Conservation (phyloP, 1,139 yeast genomes). For the Suhomyces ambrosiae region DNA sequence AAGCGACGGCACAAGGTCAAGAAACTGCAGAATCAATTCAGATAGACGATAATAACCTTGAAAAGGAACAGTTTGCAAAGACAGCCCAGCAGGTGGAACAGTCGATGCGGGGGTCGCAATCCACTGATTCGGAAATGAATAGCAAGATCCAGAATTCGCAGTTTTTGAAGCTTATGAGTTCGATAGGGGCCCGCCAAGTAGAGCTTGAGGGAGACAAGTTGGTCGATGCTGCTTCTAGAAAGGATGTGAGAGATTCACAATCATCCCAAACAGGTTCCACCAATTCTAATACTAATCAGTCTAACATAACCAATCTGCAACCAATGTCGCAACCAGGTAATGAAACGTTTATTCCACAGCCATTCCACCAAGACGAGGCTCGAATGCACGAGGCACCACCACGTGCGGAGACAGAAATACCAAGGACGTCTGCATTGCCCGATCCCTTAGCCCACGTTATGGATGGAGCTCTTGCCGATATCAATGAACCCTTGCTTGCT, state of each 20-base stretch:
- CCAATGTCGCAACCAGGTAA: no score
- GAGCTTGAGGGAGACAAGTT: slow-evolving; percentile 47
- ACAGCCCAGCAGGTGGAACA: slow-evolving; percentile 43
- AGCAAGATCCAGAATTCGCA: slow-evolving; percentile 41
- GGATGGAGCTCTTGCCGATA: slow-evolving; percentile 39
- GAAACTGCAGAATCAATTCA: slow-evolving; percentile 8
- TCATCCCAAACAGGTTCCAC: neutral
- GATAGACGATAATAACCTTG: slow-evolving; percentile 20
- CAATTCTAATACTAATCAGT: no score
- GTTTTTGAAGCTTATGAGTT: slow-evolving; percentile 45
- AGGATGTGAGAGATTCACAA: slow-evolving; percentile 20
- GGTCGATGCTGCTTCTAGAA: slow-evolving; percentile 27
- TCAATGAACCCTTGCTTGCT: slow-evolving; percentile 39
- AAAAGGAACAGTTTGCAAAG: slow-evolving; percentile 44
- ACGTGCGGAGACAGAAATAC: no score
- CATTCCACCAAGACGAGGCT: neutral
- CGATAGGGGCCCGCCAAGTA: slow-evolving; percentile 40
- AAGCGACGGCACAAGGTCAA: no score
- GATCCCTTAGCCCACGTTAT: slow-evolving; percentile 51
- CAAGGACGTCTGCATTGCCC: slow-evolving; percentile 28
- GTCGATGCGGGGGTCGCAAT: slow-evolving; percentile 28
- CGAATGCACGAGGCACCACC: no score
- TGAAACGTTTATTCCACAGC: no score
- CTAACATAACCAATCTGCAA: no score
- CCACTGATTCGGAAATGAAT: slow-evolving; percentile 27